phyloP scores from a whole-genome alignment of 164 flowering plant genomes.

The Paratinospora sagittata region DNA sequence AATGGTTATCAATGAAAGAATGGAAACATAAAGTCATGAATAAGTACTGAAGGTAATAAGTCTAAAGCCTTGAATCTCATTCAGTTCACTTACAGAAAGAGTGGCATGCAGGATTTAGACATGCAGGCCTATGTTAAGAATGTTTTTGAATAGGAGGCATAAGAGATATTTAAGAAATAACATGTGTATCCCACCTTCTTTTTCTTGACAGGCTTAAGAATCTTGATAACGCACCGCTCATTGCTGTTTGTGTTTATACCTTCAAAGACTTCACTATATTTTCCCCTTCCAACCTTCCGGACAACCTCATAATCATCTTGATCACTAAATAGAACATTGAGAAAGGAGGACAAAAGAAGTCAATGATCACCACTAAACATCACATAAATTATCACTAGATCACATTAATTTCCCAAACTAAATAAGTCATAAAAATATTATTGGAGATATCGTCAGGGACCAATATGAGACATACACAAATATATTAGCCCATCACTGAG shows the following conservation, averaged over 20 bases:
- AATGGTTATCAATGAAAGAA: too few relatives aligned
- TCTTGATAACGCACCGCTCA: conserved; percentile 64
- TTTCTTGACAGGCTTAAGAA: conserved; percentile 80
- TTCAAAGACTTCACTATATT: conserved; percentile 69
- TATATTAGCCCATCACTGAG: too few relatives aligned
- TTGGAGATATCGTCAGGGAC: too few relatives aligned
- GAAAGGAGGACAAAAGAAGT: neutral
- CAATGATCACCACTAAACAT: neutral
- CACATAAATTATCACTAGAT: neutral
- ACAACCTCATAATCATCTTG: conserved; percentile 74
- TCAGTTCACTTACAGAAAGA: too few relatives aligned
- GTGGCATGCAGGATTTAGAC: too few relatives aligned
- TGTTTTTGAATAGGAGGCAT: neutral
- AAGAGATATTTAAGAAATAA: neutral
- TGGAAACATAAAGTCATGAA: too few relatives aligned
- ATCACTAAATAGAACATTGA: conserved; percentile 26
- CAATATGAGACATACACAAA: too few relatives aligned
- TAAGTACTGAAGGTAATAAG: too few relatives aligned
- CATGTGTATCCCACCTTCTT: conserved; percentile 44
- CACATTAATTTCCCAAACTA: neutral
- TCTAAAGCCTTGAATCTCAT: too few relatives aligned
- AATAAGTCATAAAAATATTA: neutral
- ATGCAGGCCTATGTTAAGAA: neutral
- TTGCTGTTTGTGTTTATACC: conserved; percentile 41
- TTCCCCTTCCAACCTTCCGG: conserved; percentile 65